Base-by-base conservation (phyloP, 306 rosid genomes). In the Pachyrhizus erosus region DNA sequence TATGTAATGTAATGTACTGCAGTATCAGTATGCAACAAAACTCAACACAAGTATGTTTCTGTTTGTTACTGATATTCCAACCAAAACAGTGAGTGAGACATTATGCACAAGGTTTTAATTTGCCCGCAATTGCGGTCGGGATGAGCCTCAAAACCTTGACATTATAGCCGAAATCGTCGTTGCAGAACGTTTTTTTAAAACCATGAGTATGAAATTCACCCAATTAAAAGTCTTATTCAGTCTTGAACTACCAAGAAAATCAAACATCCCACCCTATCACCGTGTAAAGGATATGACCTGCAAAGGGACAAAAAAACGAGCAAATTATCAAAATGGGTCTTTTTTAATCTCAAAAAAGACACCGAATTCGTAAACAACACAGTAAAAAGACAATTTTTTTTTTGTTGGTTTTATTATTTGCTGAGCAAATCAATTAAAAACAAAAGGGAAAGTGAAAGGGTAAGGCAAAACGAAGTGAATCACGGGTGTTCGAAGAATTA, bases 231-330 rank as follows among this genome's bases (percentile, higher is more conserved):
- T 61, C 78, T n/a, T 27, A 72, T 76, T 34, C 23, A 69, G 26
- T 68, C 71, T 34, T 67, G 76, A 81, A 48, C 57, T 45, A 80
- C 17, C 23, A 70, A 60, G 13, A 49, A 48, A 42, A 83, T 61
- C 34, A 73, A 77, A 27, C 54, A 82, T 77, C 39, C 45, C 75
- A 79, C 67, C 64, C 76, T 65, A 77, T 7, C 78, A 76, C 33
- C 58, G 60, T 43, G 34, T 57, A 88, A 92, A 94, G 98, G 98
- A 94, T 94, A 94, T 90, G 98, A 93, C 98, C 98, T 93, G 97
- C 89, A 88, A 74, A 82, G 72, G 21, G 60, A 83, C n/a, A n/a
- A 84, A 76, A 76, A 75, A 58, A 68, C 33, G 17, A 90, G 71
- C 11, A 78, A 71, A 77, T 70, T 33, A 71, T 69, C 51, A 79